Base-by-base conservation (phyloP, 768 basidiomycete species). In the Termitomyces sp. region DNA sequence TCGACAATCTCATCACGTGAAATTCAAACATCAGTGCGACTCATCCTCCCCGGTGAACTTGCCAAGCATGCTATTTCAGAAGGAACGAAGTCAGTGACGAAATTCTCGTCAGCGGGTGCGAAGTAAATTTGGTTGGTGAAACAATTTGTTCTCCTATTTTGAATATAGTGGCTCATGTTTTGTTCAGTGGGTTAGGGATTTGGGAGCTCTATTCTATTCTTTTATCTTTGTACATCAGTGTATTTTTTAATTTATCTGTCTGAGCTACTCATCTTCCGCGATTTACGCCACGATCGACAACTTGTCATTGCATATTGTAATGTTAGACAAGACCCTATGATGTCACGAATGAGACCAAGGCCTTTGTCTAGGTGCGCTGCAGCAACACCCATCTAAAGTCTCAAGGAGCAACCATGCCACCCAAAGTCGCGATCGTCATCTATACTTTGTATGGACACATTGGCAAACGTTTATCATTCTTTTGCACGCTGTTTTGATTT, bases 1-100 rank as follows among this genome's bases (percentile, higher is more conserved):
- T 97, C 96, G 8, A 98, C 95, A 35, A 98, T 98, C 72, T 97
- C 96, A 42, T 97, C 94, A 52, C 93, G 95, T 62, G 95, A 98
- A 76, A 98, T 98, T 65, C 95, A 98, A 74, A 98, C 96, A 38
- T 84, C 94, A 45, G 97, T 98, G 54, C 90, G 96, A 62, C 85
- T 98, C 56, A 96, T 99, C 73, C 88, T 99, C 26, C 94, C 96
- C 65, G 94, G 92, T 71, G 94, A 95, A 75, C 86, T 96, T 54
- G 89, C 92, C 67, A 96, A 95, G 80, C 91, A 92, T 73, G 90
- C 88, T 62, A 91, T 93, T 71, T 96, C 92, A 53, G 93, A 96
- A 77, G 94, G 94, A 53, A 96, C 92, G 61, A 94, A 94, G 76
- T 89, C 88, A 50, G 92, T 94, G 63, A 94, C 91, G 69, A 95